Base-by-base conservation (phyloP, 331 rosid genomes). In the Rosa hybrid region DNA sequence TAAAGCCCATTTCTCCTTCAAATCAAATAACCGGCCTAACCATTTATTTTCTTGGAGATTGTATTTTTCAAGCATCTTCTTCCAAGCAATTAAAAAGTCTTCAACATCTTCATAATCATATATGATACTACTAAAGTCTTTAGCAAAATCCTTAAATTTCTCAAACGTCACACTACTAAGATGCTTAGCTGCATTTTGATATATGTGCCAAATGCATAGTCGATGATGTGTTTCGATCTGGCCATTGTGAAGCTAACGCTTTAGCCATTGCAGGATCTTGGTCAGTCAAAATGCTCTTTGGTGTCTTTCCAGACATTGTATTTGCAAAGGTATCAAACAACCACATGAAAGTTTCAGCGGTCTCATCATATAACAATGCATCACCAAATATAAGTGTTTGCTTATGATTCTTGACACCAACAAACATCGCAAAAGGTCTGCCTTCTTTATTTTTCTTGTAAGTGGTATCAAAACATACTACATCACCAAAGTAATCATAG, bases 181-280 rank as follows among this genome's bases (percentile, higher is more conserved):
- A 41, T n/a, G 8, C 25, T 59, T 41, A 0, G 57, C 25, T 34
- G 17, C 10, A n/a, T 57, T 75, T 59, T 75, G 71, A 30, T 57
- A 53, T 20, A 34, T 25, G 14, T 53, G 48, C 77, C 34, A 53
- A 30, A 74, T n/a, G 41, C 67, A 70, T 23, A n/a, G 50, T 7
- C 59, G 57, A 13, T 71, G 39, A 10, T 30, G 16, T 71, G 39
- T 71, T 12, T 73, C 30, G 30, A 27, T 27, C 8, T 23, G 3
- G 65, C 65, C 77, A 51, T 51, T 50, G 23, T 1, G 12, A 30
- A 38, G 67, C 12, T 34, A 53, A 34, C 0, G 68, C 78, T 54
- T 74, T 74, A 8, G 78, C 78, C 30, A 74, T 74, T 74, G 34
- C 30, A 8, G 25, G 6, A 57, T 74, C 68, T 74, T 74, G 51